These are phyloP conservation scores for Berberis thunbergii DNA, from an alignment of 164 flowering plant species.

Conservation along the genomic window DNA sequence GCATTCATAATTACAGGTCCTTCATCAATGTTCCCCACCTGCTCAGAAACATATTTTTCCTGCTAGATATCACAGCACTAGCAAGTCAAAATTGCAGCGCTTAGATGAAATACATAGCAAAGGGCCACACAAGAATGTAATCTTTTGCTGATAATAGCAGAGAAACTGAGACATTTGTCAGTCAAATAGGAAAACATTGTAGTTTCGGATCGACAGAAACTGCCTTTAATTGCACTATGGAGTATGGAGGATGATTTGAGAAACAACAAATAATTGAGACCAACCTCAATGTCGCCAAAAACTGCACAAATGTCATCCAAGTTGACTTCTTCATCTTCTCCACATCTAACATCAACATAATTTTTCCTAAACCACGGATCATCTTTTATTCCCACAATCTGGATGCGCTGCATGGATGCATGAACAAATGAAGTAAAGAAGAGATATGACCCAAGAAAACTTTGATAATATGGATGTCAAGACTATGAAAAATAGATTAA, in stretches of 20 bases:
- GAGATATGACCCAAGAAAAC: background rate
- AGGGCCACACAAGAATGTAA: background rate
- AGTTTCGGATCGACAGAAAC: background rate
- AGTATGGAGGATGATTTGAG: background rate
- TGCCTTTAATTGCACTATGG: background rate
- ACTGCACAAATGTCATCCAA: conserved; percentile 89
- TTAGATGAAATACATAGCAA: background rate
- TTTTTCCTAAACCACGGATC: conserved; percentile 72
- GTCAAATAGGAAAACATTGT: background rate
- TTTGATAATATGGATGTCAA: too few species aligned
- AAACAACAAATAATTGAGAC: background rate
- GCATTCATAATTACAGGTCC: conserved; percentile 96
- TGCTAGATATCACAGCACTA: conserved; percentile 22
- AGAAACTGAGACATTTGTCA: background rate
- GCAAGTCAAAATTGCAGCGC: conserved; percentile 1
- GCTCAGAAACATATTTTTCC: conserved; percentile 79
- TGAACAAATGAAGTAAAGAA: background rate
- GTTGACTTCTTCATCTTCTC: conserved; percentile 69
- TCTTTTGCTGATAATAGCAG: background rate
- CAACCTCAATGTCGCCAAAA: conserved; percentile 91
- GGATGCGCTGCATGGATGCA: conserved; percentile 57
- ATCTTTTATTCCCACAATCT: conserved; percentile 55
- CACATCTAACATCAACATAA: conserved; percentile 44
- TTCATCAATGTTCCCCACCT: conserved; percentile 23
- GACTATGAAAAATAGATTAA: too few species aligned